These are phyloP conservation scores for Teratosphaeria gauchensis DNA, from an alignment of 2,329 filamentous ascomycete genomes.

Conservation along the genomic window DNA sequence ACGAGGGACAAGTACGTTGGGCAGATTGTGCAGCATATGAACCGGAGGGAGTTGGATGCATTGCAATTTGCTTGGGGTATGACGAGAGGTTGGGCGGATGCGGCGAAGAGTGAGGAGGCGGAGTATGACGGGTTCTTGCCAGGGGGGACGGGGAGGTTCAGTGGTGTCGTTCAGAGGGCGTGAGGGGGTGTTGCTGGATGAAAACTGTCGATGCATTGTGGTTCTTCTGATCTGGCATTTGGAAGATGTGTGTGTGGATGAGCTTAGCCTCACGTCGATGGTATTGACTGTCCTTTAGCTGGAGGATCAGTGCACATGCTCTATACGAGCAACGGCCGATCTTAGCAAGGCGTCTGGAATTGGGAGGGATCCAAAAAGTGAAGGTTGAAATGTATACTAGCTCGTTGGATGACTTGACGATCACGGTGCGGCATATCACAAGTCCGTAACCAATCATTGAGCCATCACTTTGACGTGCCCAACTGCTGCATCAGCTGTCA, in stretches of 20 bases:
- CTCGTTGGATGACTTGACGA: not conserved
- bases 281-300: not conserved
- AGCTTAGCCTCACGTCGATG: not conserved
- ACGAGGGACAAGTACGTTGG: constrained; percentile 28
- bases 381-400: not conserved
- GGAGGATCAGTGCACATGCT: not conserved
- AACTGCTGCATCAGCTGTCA: no score
- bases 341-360: not conserved
- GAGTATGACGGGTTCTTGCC: constrained; percentile 32
- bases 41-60: constrained; percentile 22
- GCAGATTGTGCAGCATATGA: constrained; percentile 31
- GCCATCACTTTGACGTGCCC: no score
- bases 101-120: constrained; percentile 26
- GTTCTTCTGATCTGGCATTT: not conserved
- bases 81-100: constrained; percentile 21
- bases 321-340: not conserved
- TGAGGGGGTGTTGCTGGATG: not conserved
- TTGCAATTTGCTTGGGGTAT: constrained; percentile 25
- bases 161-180: constrained; percentile 10
- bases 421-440: not conserved
- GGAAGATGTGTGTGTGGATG: not conserved
- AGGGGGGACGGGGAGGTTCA: constrained; percentile 35
- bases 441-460: not conserved
- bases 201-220: not conserved
- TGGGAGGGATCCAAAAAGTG: not conserved